Percentiles rank a stretch among this genome's conserved stretches.
phyloP scores from a whole-genome alignment of 345 rosid genomes.

The Rhizophora mangle region DNA sequence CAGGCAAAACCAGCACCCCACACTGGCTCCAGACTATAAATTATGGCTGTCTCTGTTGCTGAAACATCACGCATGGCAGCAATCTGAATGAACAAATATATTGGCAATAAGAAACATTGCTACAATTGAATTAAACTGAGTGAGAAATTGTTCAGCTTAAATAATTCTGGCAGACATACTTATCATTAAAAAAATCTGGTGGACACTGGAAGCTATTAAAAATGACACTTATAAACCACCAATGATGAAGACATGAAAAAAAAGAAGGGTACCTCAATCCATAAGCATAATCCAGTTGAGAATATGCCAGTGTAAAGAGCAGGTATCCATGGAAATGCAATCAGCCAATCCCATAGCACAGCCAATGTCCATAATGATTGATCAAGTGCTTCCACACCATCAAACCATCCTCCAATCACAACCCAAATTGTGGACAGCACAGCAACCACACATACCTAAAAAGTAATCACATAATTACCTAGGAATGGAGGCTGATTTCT shows the following conservation, averaged over 20 bases:
- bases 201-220: too few relatives aligned
- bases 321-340: conserved; percentile 27
- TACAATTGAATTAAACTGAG: background rate
- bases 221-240: too few relatives aligned
- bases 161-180: background rate
- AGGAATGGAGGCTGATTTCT: background rate
- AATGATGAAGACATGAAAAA: background rate
- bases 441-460: conserved; percentile 26
- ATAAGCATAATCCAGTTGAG: conserved; percentile 26
- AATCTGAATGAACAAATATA: conserved; percentile 13
- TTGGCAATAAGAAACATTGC: background rate
- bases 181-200: background rate
- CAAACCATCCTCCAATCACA: conserved; percentile 19
- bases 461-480: background rate
- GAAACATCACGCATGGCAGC: conserved; percentile 34
- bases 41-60: conserved; percentile 28
- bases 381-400: conserved; percentile 10
- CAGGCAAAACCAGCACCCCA: conserved; percentile 39
- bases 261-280: conserved; percentile 19
- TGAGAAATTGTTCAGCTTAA: background rate
- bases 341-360: conserved; percentile 18
- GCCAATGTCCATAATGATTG: conserved; percentile 14
- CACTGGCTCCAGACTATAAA: conserved; percentile 31
- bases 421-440: conserved; percentile 24
- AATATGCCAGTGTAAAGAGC: conserved; percentile 27